A percentile compares a stretch with the other conserved stretches of the same genome.
phyloP scores from a whole-genome alignment of 2,329 filamentous ascomycete species.

The Trichoderma atroviride region DNA sequence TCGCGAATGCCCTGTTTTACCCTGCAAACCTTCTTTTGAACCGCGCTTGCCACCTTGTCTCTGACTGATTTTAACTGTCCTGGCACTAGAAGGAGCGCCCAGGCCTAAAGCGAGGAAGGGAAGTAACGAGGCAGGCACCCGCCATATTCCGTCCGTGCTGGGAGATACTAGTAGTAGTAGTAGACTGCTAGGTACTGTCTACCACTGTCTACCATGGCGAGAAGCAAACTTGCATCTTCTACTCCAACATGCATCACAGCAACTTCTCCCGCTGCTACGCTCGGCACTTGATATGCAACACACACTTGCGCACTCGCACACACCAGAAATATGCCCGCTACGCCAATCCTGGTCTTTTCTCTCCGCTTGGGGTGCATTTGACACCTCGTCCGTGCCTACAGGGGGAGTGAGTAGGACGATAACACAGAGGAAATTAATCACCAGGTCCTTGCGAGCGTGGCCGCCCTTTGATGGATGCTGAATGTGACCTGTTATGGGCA shows the following conservation, averaged over 20 bases:
- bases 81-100: not conserved
- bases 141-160: not conserved
- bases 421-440: constrained; percentile 20
- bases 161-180: no score
- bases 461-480: constrained; percentile 2
- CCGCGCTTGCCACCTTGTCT: constrained; percentile 1
- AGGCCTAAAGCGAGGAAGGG: not conserved
- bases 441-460: constrained; percentile 7
- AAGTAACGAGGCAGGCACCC: not conserved
- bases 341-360: not conserved
- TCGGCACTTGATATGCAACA: not conserved
- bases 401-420: constrained; percentile 1
- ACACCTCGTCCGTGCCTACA: constrained; percentile 8
- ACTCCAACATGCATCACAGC: not conserved
- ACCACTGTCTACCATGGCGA: not conserved
- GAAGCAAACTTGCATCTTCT: not conserved
- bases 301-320: not conserved
- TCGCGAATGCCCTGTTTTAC: not conserved
- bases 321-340: not conserved
- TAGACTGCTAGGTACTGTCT: no score
- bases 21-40: not conserved
- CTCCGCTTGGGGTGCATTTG: constrained; percentile 20
- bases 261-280: not conserved
- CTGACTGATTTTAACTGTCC: constrained; percentile 9
- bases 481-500: constrained; percentile 11